A percentile compares a stretch with the other conserved stretches of the same genome.
Evolutionary conservation across 2,329 filamentous ascomycete species (phyloP).

Genomic region (Venturia oleaginea): DNA sequence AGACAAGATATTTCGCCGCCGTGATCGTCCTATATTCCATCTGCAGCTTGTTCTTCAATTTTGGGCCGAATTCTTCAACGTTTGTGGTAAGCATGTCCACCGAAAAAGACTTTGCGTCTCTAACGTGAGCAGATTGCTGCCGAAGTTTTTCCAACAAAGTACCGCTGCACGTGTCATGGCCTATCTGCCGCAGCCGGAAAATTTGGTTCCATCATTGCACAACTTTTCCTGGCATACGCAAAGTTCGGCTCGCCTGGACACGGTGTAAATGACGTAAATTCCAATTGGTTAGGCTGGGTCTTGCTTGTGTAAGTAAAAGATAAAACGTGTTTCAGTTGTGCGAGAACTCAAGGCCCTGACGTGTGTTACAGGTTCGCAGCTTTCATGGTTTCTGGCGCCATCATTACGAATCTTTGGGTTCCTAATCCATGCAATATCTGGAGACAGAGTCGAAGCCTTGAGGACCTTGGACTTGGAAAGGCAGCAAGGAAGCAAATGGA

Average conservation of each 20-base stretch:
- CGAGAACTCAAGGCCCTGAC: neutral
- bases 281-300: slow-evolving; percentile 13
- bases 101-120: neutral
- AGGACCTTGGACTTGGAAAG: slow-evolving; percentile 12
- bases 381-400: neutral
- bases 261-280: slow-evolving; percentile 12
- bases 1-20: slow-evolving; percentile 10
- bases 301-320: slow-evolving; percentile 11
- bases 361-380: neutral
- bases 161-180: slow-evolving; percentile 45
- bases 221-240: slow-evolving; percentile 13
- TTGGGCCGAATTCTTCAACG: slow-evolving; percentile 6
- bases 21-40: slow-evolving; percentile 12
- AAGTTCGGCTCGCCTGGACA: slow-evolving; percentile 8
- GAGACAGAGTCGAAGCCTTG: slow-evolving; percentile 12
- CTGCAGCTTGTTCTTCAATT: slow-evolving; percentile 14
- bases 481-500: slow-evolving; percentile 10
- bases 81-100: neutral
- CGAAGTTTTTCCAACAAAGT: slow-evolving; percentile 47
- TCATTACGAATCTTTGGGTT: slow-evolving; percentile 13
- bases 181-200: slow-evolving; percentile 46
- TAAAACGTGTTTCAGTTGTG: neutral
- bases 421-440: slow-evolving; percentile 12
- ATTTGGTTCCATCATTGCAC: slow-evolving; percentile 28
- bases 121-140: slow-evolving; percentile 4